A percentile compares a stretch with the other conserved stretches of the same genome.
Evolutionary conservation across 2,329 filamentous ascomycete genomes (phyloP).

Genomic region (Pseudomassariella vexata): DNA sequence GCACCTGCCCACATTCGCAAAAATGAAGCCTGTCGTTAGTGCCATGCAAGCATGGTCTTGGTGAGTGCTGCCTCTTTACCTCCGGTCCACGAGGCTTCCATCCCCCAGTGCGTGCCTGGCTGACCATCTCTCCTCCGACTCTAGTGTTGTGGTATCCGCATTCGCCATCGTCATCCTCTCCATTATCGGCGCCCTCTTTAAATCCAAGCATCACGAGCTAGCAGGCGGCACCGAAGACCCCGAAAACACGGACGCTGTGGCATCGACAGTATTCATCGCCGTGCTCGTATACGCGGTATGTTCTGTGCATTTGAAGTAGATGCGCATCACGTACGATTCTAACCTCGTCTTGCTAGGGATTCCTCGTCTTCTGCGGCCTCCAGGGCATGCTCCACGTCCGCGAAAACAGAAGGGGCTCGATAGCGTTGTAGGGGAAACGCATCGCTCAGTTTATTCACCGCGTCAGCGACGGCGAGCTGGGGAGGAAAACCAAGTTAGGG

Average conservation of each 20-base stretch:
- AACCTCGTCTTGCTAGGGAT: conserved; percentile 50
- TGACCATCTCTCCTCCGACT: conserved; percentile 16
- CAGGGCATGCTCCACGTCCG: conserved; percentile 83
- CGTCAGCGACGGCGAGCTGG: too few species aligned
- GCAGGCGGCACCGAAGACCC: conserved; percentile 69
- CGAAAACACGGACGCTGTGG: conserved; percentile 69
- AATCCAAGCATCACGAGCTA: conserved; percentile 74
- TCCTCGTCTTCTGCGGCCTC: conserved; percentile 85
- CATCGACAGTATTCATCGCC: conserved; percentile 78
- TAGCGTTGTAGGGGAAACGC: conserved; percentile 52
- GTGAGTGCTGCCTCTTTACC: conserved; percentile 44
- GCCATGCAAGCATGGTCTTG: conserved; percentile 93
- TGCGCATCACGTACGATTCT: too few species aligned
- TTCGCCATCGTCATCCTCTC: conserved; percentile 63
- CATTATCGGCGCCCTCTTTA: conserved; percentile 65
- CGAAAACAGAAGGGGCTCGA: conserved; percentile 77
- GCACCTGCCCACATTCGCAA: conserved; percentile 30
- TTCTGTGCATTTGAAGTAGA: conserved; percentile 17
- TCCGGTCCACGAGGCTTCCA: not conserved
- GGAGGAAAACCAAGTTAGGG: too few species aligned
- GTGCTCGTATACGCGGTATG: conserved; percentile 85
- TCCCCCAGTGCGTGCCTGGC: not conserved
- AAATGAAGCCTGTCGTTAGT: conserved; percentile 92
- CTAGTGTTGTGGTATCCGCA: conserved; percentile 66
- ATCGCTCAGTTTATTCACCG: too few species aligned